Conservation (phyloP, 345 rosid species). For the Sisymbrium altissimum region DNA sequence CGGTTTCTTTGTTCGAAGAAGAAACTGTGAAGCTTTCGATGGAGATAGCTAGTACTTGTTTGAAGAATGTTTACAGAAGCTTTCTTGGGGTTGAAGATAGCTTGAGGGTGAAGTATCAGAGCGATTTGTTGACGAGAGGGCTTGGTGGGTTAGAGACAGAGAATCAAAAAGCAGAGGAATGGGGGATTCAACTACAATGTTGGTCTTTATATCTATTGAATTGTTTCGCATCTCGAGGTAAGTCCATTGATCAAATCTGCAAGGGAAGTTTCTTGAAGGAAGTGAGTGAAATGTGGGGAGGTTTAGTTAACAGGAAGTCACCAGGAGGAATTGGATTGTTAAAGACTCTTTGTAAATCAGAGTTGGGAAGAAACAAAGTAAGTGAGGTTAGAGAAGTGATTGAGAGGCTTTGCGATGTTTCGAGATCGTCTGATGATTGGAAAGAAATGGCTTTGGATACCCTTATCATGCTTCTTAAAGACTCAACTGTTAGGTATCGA, state of each 20-base stretch:
- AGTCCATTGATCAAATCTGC: conserved; percentile 48
- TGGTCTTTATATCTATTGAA: conserved; percentile 71
- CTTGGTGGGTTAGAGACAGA: conserved; percentile 59
- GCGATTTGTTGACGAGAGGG: conserved; percentile 73
- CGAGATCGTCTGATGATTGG: conserved; percentile 79
- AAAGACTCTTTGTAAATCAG: conserved; percentile 51
- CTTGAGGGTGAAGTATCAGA: conserved; percentile 57
- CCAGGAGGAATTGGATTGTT: conserved; percentile 67
- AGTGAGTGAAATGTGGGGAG: conserved; percentile 61
- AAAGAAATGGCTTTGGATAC: conserved; percentile 60
- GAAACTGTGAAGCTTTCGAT: conserved; percentile 50
- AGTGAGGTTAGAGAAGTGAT: conserved; percentile 42
- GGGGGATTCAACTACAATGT: conserved; percentile 70
- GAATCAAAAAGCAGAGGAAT: conserved; percentile 70
- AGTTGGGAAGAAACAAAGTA: conserved; percentile 53
- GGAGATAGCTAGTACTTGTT: conserved; percentile 49
- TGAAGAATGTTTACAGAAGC: conserved; percentile 43
- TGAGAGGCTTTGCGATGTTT: conserved; percentile 45
- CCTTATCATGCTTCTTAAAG: conserved; percentile 62
- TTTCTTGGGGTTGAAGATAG: conserved; percentile 47
- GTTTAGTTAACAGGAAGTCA: conserved; percentile 50
- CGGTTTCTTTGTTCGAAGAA: conserved; percentile 44
- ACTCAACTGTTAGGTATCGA: conserved; percentile 45
- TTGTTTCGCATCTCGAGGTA: conserved; percentile 58
- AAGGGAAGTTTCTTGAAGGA: conserved; percentile 41